Base-by-base conservation (phyloP, 179 eudicot genomes). In the Pouteria campechiana region DNA sequence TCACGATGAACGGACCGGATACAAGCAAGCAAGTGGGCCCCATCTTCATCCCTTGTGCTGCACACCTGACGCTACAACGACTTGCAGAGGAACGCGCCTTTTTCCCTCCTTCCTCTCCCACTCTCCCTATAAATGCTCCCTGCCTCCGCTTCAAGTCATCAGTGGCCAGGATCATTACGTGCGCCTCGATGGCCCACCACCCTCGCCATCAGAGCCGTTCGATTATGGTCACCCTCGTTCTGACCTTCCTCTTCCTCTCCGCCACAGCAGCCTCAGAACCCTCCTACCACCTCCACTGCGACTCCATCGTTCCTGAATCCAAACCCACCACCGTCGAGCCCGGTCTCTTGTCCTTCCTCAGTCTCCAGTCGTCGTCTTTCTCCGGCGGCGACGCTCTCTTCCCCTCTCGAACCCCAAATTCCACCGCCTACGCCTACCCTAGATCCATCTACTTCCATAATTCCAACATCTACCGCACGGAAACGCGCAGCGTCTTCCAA, bases 261-360 rank as follows among this genome's bases (percentile, higher is more conserved):
- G 28, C 12, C 36, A 17, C 9, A 3, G 27, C 12, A 10, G 13
- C n/a, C 27, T 32, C 52, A n/a, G 8, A 30, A 34, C 2, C 23
- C 27, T 34, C 69, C 5, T 57, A 64, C 32, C 12, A 18, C 7
- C 23, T 29, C 2, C 55, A 54, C 34, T 68, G 74, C 41, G 22
- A 32, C 25, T 68, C 59, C n/a, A n/a, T 44, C 7, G 52, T 64
- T 22, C 69, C 69, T 2, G 54, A 46, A 16, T 43, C 62, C 21
- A 24, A 19, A 17, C 28, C 62, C 33, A 69, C 63, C 5, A 4
- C 1, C 6, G 37, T 23, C n/a, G 33, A 25, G 11, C 17, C 3
- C 14, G 21, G 34, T 15, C 11, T 4, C 16, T 27, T 14, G 25
- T 48, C 30, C 3, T 30, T 0, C 41, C 32, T 24, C 27, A 0